phyloP scores from a whole-genome alignment of 306 rosid species.

The Arachis hypogaea region DNA sequence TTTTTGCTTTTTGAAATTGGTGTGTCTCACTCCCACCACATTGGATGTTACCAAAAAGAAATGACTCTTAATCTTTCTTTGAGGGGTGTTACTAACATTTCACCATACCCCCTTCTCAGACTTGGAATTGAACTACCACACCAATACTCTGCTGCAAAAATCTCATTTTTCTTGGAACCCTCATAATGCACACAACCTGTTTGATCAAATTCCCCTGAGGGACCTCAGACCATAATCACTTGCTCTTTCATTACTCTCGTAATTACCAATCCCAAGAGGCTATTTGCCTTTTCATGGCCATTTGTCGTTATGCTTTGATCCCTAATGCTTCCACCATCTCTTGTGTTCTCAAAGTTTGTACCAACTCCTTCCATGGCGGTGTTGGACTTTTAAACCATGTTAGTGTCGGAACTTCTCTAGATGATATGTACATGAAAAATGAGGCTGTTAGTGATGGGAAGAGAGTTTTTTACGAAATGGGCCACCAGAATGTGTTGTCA shows the following conservation, averaged over 20 bases:
- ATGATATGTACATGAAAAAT: slow-evolving; percentile 89
- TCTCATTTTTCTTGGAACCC: background rate
- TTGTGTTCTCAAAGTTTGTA: slow-evolving; percentile 61
- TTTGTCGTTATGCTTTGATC: slow-evolving; percentile 45
- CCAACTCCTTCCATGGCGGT: slow-evolving; percentile 51
- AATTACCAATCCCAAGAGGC: slow-evolving; percentile 55
- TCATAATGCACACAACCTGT: slow-evolving; percentile 50
- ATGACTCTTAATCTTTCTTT: slow-evolving; percentile 41
- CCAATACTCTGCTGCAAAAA: slow-evolving; percentile 4
- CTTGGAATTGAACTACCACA: slow-evolving; percentile 19
- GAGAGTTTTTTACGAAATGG: slow-evolving; percentile 78
- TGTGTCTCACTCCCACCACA: too few species aligned
- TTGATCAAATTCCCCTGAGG: slow-evolving; percentile 59
- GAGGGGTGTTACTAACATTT: slow-evolving; percentile 38
- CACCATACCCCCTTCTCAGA: slow-evolving; percentile 36
- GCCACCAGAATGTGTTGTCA: slow-evolving; percentile 66
- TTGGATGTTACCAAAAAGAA: background rate
- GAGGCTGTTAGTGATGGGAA: slow-evolving; percentile 58
- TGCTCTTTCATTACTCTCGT: slow-evolving; percentile 59
- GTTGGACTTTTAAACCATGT: slow-evolving; percentile 58
- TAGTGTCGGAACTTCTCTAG: slow-evolving; percentile 76
- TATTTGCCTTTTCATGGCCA: slow-evolving; percentile 44
- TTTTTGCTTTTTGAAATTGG: too few species aligned
- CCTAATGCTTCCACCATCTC: slow-evolving; percentile 61
- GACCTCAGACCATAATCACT: slow-evolving; percentile 44